phyloP scores from a whole-genome alignment of 2,329 filamentous ascomycete species.

The Thielaviopsis ethacetica region DNA sequence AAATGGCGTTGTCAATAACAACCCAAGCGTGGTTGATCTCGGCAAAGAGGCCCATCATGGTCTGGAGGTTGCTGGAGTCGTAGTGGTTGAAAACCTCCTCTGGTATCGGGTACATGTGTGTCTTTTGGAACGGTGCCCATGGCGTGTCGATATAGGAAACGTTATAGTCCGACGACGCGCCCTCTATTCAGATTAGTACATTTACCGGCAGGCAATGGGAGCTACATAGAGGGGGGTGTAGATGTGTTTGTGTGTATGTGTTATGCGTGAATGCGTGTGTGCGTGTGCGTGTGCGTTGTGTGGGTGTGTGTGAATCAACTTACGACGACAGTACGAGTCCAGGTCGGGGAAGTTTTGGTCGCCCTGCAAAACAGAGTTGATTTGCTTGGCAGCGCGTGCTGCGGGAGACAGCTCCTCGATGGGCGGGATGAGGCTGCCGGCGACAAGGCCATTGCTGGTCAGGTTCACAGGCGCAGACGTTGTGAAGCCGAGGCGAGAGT shows the following conservation, averaged over 20 bases:
- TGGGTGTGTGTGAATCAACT: conserved; percentile 22
- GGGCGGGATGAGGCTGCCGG: conserved; percentile 8
- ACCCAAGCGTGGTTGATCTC: conserved; percentile 93
- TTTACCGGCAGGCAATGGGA: neutral
- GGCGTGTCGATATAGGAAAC: conserved; percentile 48
- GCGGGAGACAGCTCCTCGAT: conserved; percentile 44
- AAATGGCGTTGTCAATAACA: conserved; percentile 85
- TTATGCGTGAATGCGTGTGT: neutral
- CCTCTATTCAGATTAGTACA: conserved; percentile 38
- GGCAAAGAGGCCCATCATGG: conserved; percentile 89
- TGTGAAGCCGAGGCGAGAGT: conserved; percentile 8
- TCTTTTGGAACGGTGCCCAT: conserved; percentile 81
- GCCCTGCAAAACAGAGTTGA: conserved; percentile 60
- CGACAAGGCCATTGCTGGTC: conserved; percentile 6
- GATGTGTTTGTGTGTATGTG: neutral
- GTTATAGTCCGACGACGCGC: conserved; percentile 84
- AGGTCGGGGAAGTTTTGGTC: conserved; percentile 78
- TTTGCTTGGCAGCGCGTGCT: conserved; percentile 63
- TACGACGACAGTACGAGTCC: conserved; percentile 77
- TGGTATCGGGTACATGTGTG: conserved; percentile 75
- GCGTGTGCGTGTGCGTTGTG: too few species aligned
- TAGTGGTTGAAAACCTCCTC: conserved; percentile 87
- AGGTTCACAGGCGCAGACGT: conserved; percentile 2
- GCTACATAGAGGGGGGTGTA: too few species aligned
- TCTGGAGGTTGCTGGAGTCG: conserved; percentile 71